Evolutionary conservation across 768 basidiomycete genomes (phyloP), one percentile per base, ranked within the genome.

Genomic region (Xerocomellus amylosporus): DNA sequence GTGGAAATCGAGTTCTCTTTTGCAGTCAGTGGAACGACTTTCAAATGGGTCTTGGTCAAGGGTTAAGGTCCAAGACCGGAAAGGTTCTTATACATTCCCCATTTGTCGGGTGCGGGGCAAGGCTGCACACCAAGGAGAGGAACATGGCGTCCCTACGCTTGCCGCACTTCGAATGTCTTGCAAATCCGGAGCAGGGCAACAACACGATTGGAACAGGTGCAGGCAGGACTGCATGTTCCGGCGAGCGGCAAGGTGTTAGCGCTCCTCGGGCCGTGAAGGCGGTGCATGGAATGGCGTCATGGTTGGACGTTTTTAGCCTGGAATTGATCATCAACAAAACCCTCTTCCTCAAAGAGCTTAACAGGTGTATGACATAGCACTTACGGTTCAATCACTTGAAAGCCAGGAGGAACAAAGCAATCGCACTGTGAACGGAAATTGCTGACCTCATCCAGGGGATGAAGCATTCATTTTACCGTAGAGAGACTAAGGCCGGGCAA

Each of bases 141-240:
- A 65, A 68, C 63, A 67, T 67, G 66, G 61, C 66, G 8, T 55
- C 51, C 61, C 65, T 60, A 65, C 43, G 61, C 63, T 59, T 63
- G 65, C 67, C 60, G 56, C 63, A 54, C 61, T 58, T 48, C 51
- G 58, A 53, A 51, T 64, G 65, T 53, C 67, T 58, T 64, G 67
- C 65, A 67, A 68, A 69, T 65, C 61, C 65, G 63, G 56, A 64
- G 67, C 59, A 69, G 61, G 67, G 67, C 58, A 68, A 49, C 54
- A 65, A 61, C 59, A 68, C 58, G 67, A 69, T 65, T 60, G 34
- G 64, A 54, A 68, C 64, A 68, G 64, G 61, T 31, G 64, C 67
- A 65, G 63, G 67, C 65, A 67, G 55, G 59, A 53, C 6, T 49
- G 55, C 55, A 60, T 67, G 67, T 63, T 68, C 67, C 67, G 65